phyloP scores from a whole-genome alignment of 129 eudicot species.

The Flaveria bidentis region DNA sequence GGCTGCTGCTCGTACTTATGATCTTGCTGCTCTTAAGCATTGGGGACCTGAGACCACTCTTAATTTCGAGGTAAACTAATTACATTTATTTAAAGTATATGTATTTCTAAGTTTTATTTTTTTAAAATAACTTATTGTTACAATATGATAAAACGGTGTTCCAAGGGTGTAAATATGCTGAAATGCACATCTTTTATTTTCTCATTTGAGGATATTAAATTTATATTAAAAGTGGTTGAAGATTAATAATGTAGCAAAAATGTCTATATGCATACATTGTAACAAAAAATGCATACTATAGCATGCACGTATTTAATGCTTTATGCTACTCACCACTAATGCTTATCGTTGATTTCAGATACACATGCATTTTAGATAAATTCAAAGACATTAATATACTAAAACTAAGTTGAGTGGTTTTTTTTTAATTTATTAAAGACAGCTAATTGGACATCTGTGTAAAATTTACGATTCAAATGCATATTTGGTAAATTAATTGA shows the following conservation, averaged over 20 bases:
- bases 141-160: no score
- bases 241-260: neutral
- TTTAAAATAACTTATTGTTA: no score
- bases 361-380: no score
- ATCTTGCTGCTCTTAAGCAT: constrained; percentile 78
- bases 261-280: neutral
- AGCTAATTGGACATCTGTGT: neutral
- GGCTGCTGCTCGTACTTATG: constrained; percentile 74
- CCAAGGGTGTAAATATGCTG: no score
- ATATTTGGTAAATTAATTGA: neutral
- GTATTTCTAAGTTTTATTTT: neutral
- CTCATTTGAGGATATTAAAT: neutral
- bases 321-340: no score
- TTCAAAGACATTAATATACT: neutral
- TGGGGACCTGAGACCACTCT: constrained; percentile 66
- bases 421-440: neutral
- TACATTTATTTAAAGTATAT: neutral
- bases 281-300: neutral
- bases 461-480: neutral
- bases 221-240: no score
- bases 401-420: neutral
- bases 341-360: neutral
- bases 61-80: constrained; percentile 59
- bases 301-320: neutral
- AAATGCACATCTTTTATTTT: no score